Evolutionary conservation across 306 rosid genomes (phyloP), one percentile per base, ranked within the genome.

Genomic region (Betula pendula): DNA sequence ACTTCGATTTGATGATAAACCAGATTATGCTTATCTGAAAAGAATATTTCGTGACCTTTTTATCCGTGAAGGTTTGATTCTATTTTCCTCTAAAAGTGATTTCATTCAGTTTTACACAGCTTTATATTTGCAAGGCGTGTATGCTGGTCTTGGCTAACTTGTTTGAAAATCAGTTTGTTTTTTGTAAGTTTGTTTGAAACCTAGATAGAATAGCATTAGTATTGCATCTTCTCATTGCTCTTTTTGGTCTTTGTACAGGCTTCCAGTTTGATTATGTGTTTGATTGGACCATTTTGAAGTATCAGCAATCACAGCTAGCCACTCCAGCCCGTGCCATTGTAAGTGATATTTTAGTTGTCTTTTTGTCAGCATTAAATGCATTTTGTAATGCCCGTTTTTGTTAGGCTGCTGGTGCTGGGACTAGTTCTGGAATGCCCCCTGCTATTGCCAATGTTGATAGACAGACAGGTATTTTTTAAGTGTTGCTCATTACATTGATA

Each of bases 231-330:
- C 66, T 77, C 43, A 60, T 74, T 70, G 52, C 65, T 58, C 72
- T 22, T 71, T 6, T 67, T 77, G 72, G 66, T 48, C 76, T 76
- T 52, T 55, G 68, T 79, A 66, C 87, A 94, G 98, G 98, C 76
- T 94, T 94, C 83, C 98, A 92, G 88, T 91, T 94, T 77, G 98
- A 94, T 86, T 91, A 91, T 75, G 98, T 91, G 75, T 94, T 94
- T 89, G 98, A 93, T 79, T 93, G 98, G 97, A 94, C 98, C 75
- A 94, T 94, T 70, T 90, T 94, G 79, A 94, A 94, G 91, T 91
- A 91, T 84, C 98, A 92, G 85, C 98, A 92, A 73, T 93, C 97
- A 31, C 98, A 93, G 85, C 81, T 93, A 50, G 87, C 94, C 48
- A 86, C 94, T 73, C 93, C 97, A 25, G 70, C 90, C 40, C 93